A percentile compares a stretch with the other conserved stretches of the same genome.
phyloP scores from a whole-genome alignment of 768 basidiomycete species.

The Termitomyces sp. region DNA sequence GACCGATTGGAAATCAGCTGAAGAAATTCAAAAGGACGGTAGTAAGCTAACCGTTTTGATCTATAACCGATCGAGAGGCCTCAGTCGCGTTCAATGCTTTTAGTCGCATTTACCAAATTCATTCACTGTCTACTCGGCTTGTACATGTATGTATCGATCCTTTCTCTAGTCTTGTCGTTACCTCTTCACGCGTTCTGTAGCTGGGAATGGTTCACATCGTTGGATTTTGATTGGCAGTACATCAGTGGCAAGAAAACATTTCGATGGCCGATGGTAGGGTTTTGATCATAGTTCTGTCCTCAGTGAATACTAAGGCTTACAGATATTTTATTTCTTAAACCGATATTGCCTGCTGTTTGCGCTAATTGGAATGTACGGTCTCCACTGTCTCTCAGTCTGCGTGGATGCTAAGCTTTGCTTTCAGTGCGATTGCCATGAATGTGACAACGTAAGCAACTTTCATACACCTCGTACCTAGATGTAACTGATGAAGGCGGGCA shows the following conservation, averaged over 20 bases:
- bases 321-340: constrained; percentile 68
- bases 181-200: constrained; percentile 23
- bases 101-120: constrained; percentile 46
- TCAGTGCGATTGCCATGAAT: constrained; percentile 52
- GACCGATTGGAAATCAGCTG: constrained; percentile 52
- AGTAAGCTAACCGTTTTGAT: constrained; percentile 25
- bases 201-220: constrained; percentile 62
- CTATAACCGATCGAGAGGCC: not conserved
- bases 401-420: constrained; percentile 4
- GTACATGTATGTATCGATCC: constrained; percentile 40
- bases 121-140: constrained; percentile 56
- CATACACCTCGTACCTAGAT: not conserved
- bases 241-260: constrained; percentile 51
- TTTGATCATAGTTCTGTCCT: not conserved
- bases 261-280: constrained; percentile 61
- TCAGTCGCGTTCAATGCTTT: not conserved
- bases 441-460: constrained; percentile 37
- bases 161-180: not conserved
- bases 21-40: constrained; percentile 40
- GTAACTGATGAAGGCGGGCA: constrained; percentile 14
- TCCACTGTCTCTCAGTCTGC: not conserved
- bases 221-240: constrained; percentile 61
- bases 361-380: constrained; percentile 59
- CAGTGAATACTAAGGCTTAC: not conserved
- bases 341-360: constrained; percentile 62